Conservation (phyloP, 441 rosid species). For the Manihot esculenta region DNA sequence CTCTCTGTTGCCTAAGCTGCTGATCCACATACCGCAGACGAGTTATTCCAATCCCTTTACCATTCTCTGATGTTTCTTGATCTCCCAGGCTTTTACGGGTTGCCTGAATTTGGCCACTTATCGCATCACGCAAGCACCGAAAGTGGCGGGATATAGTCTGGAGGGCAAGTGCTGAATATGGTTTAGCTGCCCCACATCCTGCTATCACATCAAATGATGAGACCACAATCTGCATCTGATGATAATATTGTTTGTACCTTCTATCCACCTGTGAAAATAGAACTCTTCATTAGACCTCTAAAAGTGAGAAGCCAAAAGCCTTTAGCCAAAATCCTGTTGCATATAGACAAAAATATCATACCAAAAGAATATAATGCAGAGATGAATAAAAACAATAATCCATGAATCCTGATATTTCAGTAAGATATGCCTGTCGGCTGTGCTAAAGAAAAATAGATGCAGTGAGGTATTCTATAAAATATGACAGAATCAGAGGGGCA, state of each 20-base stretch:
- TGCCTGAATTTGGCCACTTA: conserved; percentile 58
- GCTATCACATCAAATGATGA: conserved; percentile 92
- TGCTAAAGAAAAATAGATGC: neutral
- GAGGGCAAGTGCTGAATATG: conserved; percentile 87
- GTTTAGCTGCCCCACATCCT: conserved; percentile 88
- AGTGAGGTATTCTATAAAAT: neutral
- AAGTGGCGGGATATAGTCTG: conserved; percentile 96
- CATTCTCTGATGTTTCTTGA: conserved; percentile 63
- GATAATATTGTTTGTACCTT: conserved; percentile 87
- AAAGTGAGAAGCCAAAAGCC: neutral
- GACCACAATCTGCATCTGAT: conserved; percentile 95
- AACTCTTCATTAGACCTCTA: conserved; percentile 9
- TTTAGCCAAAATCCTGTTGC: neutral
- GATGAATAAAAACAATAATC: neutral
- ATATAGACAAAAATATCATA: neutral
- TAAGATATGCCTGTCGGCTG: neutral
- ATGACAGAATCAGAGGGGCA: neutral
- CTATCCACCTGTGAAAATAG: conserved; percentile 69
- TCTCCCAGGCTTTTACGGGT: conserved; percentile 77
- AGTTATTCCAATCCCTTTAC: conserved; percentile 66
- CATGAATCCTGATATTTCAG: conserved; percentile 1
- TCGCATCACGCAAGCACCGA: conserved; percentile 83
- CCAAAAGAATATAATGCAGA: neutral
- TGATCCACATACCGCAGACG: conserved; percentile 90
- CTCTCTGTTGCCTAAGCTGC: conserved; percentile 90